Percentiles rank a stretch among this genome's conserved stretches.
These are phyloP conservation scores for Annulohypoxylon moriforme DNA, from an alignment of 495 filamentous ascomycete genomes.

Conservation along the genomic window DNA sequence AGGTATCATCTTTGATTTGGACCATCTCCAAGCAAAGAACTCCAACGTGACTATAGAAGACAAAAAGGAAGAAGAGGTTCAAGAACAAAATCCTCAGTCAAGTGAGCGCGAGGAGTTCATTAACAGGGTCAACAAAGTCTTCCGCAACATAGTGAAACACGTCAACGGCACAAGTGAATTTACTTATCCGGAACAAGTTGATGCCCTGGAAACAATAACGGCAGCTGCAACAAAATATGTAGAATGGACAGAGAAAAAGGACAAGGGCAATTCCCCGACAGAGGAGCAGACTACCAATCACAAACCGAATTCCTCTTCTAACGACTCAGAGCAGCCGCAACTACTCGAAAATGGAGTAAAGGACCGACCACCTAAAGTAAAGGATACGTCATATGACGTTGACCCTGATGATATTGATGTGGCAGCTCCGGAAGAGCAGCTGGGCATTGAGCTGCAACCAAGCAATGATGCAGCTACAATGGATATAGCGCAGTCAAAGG, in stretches of 20 bases:
- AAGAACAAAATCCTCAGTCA: slow-evolving; percentile 40
- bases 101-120: slow-evolving; percentile 54
- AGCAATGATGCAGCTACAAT: slow-evolving; percentile 18
- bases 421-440: slow-evolving; percentile 55
- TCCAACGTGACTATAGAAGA: slow-evolving; percentile 40
- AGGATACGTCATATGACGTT: slow-evolving; percentile 44
- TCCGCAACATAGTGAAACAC: slow-evolving; percentile 49
- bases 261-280: background rate
- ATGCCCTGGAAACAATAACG: slow-evolving; percentile 57
- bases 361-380: slow-evolving; percentile 29
- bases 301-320: background rate
- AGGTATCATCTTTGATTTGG: slow-evolving; percentile 64
- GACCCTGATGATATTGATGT: slow-evolving; percentile 63
- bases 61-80: slow-evolving; percentile 42
- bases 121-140: slow-evolving; percentile 53
- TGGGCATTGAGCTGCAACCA: slow-evolving; percentile 44
- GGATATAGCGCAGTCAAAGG: slow-evolving; percentile 14
- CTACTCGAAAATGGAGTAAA: background rate
- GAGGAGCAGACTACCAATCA: background rate
- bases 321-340: slow-evolving; percentile 9
- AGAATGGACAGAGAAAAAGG: slow-evolving; percentile 45
- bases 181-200: slow-evolving; percentile 44
- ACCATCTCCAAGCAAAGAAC: slow-evolving; percentile 48
- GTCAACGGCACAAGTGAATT: slow-evolving; percentile 47
- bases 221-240: slow-evolving; percentile 60